Evolutionary conservation across 768 basidiomycete species (phyloP).

Genomic region (Panellus pusillus): DNA sequence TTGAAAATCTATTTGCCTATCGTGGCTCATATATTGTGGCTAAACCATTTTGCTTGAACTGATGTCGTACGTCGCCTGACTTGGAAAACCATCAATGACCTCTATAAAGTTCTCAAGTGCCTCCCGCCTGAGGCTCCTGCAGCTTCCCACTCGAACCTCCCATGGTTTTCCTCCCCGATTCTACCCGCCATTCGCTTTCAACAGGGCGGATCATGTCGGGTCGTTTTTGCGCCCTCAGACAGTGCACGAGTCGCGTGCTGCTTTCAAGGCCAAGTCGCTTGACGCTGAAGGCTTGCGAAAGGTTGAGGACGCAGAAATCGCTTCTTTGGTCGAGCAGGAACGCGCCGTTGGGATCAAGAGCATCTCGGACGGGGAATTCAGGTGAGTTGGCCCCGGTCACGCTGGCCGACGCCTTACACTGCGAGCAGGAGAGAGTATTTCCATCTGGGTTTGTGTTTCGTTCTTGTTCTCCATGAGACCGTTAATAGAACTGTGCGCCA

Average conservation of each 20-base stretch:
- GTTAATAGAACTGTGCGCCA: background rate
- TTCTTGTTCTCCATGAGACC: background rate
- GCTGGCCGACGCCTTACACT: background rate
- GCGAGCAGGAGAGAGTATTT: slow-evolving; percentile 17
- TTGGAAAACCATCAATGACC: slow-evolving; percentile 11
- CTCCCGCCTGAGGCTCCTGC: too few relatives aligned
- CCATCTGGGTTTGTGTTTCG: slow-evolving; percentile 27
- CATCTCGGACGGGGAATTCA: slow-evolving; percentile 43
- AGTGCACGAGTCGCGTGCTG: slow-evolving; percentile 34
- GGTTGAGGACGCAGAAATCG: slow-evolving; percentile 38
- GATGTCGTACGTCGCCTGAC: slow-evolving; percentile 17
- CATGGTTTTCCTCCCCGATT: slow-evolving; percentile 5
- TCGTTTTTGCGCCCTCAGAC: slow-evolving; percentile 36
- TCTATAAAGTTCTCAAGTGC: slow-evolving; percentile 7
- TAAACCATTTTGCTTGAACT: slow-evolving; percentile 14
- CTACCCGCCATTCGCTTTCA: slow-evolving; percentile 20
- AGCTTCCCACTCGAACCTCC: background rate
- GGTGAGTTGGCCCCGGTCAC: slow-evolving; percentile 16
- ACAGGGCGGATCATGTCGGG: slow-evolving; percentile 36
- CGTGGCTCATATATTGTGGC: slow-evolving; percentile 6
- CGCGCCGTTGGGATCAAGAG: slow-evolving; percentile 39
- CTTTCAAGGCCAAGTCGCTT: slow-evolving; percentile 31
- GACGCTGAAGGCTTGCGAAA: slow-evolving; percentile 30
- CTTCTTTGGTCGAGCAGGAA: slow-evolving; percentile 35
- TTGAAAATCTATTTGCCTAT: background rate